Conservation (phyloP, 768 basidiomycete species). For the Leccinum sublutescens region DNA sequence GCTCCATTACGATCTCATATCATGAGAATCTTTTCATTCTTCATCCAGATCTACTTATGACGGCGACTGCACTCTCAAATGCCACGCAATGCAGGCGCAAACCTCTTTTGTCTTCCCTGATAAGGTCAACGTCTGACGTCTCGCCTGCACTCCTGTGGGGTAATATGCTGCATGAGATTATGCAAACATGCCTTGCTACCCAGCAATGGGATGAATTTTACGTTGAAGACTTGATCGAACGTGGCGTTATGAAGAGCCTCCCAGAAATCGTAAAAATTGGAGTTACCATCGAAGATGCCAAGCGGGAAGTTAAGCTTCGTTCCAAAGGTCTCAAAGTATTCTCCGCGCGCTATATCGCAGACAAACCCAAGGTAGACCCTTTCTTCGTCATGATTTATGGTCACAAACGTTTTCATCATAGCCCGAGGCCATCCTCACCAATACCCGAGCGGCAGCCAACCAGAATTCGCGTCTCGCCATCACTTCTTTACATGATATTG, state of each 20-base stretch:
- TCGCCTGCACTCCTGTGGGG: constrained; percentile 84
- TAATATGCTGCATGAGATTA: constrained; percentile 88
- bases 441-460: constrained; percentile 55
- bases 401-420: constrained; percentile 27
- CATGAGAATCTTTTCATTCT: constrained; percentile 73
- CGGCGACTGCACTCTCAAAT: constrained; percentile 84
- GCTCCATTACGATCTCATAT: constrained; percentile 57
- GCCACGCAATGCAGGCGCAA: constrained; percentile 82
- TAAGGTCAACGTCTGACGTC: constrained; percentile 56
- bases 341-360: constrained; percentile 61
- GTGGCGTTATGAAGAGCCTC: constrained; percentile 51
- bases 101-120: constrained; percentile 70
- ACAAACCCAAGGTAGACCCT: constrained; percentile 56
- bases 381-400: neutral
- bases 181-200: constrained; percentile 73
- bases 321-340: constrained; percentile 68
- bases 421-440: constrained; percentile 63
- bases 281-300: constrained; percentile 58
- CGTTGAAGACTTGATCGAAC: constrained; percentile 58
- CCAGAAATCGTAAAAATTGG: constrained; percentile 62
- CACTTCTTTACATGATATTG: constrained; percentile 75
- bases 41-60: constrained; percentile 90
- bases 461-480: constrained; percentile 66
- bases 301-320: constrained; percentile 56
- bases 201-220: constrained; percentile 62